Evolutionary conservation across 345 rosid genomes (phyloP).

Genomic region (Populus deltoides): DNA sequence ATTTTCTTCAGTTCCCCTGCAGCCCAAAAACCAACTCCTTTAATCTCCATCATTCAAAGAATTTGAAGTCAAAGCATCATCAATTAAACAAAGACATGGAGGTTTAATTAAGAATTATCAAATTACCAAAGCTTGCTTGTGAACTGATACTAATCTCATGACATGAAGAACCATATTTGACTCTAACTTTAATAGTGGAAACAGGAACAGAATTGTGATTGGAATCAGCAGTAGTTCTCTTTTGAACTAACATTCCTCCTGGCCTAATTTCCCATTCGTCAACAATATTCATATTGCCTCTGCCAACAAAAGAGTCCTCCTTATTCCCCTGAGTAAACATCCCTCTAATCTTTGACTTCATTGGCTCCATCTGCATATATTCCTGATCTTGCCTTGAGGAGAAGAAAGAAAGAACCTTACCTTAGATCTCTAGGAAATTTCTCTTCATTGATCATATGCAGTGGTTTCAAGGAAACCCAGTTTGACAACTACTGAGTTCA

Average conservation of each 20-base stretch:
- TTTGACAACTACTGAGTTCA: not conserved
- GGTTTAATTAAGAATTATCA: not conserved
- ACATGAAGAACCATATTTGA: conserved; percentile 16
- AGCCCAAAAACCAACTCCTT: not conserved
- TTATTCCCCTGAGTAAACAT: not conserved
- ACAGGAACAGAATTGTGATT: conserved; percentile 12
- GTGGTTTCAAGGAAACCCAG: not conserved
- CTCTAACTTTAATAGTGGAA: conserved; percentile 24
- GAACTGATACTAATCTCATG: conserved; percentile 24
- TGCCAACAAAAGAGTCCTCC: conserved; percentile 10
- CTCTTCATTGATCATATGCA: not conserved
- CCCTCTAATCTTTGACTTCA: conserved; percentile 19
- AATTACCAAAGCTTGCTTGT: conserved; percentile 31
- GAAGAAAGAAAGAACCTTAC: not conserved
- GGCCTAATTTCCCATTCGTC: conserved; percentile 27
- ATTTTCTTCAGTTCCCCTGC: conserved; percentile 35
- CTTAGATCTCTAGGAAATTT: conserved; percentile 5
- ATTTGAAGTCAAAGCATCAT: not conserved
- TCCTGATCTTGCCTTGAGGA: not conserved
- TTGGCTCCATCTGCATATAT: conserved; percentile 6
- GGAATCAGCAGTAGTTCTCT: conserved; percentile 17
- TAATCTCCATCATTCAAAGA: not conserved
- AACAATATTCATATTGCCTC: not conserved
- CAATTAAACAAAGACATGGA: not conserved
- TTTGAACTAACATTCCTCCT: conserved; percentile 34